These are phyloP conservation scores for Lactarius sanguifluus DNA, from an alignment of 768 basidiomycete genomes.

Conservation along the genomic window DNA sequence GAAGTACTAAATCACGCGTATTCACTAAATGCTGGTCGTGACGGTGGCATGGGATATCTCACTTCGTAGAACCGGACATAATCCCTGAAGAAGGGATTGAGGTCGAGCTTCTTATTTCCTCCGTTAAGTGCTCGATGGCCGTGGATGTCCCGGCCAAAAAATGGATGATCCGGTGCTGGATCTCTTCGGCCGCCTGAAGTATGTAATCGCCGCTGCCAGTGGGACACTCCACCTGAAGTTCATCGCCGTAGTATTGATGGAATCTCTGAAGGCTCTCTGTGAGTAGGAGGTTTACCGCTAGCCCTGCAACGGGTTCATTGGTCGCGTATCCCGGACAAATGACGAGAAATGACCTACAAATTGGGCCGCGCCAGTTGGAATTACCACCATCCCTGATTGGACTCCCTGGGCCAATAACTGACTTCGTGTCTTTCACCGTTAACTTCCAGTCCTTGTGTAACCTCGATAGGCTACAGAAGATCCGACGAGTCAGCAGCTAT, in stretches of 20 bases:
- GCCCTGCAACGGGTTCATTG: constrained; percentile 52
- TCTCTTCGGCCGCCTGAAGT: constrained; percentile 96
- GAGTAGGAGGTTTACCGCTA: constrained; percentile 92
- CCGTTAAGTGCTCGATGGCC: constrained; percentile 92
- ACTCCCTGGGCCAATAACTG: constrained; percentile 97
- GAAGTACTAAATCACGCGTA: constrained; percentile 65
- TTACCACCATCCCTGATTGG: constrained; percentile 91
- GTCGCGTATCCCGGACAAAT: neutral
- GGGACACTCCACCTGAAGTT: constrained; percentile 92
- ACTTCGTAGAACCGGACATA: constrained; percentile 97
- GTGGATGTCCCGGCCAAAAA: constrained; percentile 82
- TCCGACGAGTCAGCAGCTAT: neutral
- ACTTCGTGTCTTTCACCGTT: constrained; percentile 91
- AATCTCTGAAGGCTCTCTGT: constrained; percentile 97
- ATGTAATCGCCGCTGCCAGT: constrained; percentile 97
- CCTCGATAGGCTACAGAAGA: constrained; percentile 68
- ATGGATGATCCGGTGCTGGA: constrained; percentile 98
- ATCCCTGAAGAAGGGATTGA: constrained; percentile 94
- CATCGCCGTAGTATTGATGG: constrained; percentile 96
- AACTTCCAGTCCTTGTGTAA: constrained; percentile 84
- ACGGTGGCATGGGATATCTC: neutral
- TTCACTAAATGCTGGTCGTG: neutral
- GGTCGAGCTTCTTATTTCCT: constrained; percentile 80
- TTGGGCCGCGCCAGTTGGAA: no score
- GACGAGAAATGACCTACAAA: neutral